Evolutionary conservation across 2,329 filamentous ascomycete genomes (phyloP), one percentile per base, ranked within the genome.

Genomic region (Arthrobotrys sphaeroides): DNA sequence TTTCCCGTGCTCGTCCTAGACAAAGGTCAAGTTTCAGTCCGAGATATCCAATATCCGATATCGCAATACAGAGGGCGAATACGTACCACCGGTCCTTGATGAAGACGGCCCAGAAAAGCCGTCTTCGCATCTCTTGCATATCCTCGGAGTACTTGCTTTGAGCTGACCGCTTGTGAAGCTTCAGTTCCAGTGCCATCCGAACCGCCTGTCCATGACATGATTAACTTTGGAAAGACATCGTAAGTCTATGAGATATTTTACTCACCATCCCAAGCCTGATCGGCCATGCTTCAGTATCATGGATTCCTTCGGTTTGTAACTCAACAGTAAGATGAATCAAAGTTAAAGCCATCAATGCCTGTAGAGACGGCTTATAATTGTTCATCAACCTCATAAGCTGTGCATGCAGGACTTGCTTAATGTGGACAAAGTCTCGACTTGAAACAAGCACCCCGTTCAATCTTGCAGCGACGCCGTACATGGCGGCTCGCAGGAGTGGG

Each of bases 21-120:
- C 18, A 68, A 53, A 49, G 2, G 24, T 67, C 5, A 40, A 60
- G 12, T 45, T 33, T 43, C 13, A 53, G 12, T 45, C 13, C 43
- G n/a, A 7, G 9, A 55, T 26, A 51, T 10, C n/a, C 26, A 18
- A 61, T 55, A n/a, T 24, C 45, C 55, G 26, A 20, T 31, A 33
- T 42, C 20, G 47, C 13, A 16, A 49, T n/a, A n/a, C n/a, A n/a
- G n/a, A n/a, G n/a, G n/a, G n/a, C n/a, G n/a, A n/a, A n/a, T n/a
- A 55, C 60, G n/a, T 64, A 72, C 78, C 78, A 79, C 59, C 78
- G 60, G 38, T 79, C 78, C 45, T 79, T 79, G 57, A 65, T 76
- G 55, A 79, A 79, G 9, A 79, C 70, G 5, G 77, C 78, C 78
- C 78, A 79, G 66, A 79, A 79, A 5, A 79, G 42, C 6, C 78